phyloP scores from a whole-genome alignment of 2,329 filamentous ascomycete species.

The Colletotrichum siamense region DNA sequence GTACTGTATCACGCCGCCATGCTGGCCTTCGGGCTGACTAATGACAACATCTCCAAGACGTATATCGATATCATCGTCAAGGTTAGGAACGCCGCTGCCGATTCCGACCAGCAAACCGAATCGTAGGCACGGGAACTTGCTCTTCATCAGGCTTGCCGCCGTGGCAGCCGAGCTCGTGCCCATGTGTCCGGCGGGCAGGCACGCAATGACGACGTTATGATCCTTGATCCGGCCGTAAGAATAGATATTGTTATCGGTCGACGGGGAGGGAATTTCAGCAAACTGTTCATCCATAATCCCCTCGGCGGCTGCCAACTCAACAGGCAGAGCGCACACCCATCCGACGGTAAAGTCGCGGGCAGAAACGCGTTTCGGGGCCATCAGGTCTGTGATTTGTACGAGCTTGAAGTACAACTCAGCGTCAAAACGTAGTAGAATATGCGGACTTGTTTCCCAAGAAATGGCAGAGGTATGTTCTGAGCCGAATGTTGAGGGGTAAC shows the following conservation, averaged over 20 bases:
- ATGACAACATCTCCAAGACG: slow-evolving; percentile 26
- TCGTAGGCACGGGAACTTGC: slow-evolving; percentile 10
- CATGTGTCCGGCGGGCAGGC: background rate
- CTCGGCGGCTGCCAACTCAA: slow-evolving; percentile 21
- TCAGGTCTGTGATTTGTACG: background rate
- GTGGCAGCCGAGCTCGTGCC: background rate
- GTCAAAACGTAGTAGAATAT: too few species aligned
- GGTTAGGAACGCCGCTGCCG: slow-evolving; percentile 25
- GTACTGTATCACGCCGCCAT: slow-evolving; percentile 29
- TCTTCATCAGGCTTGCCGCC: slow-evolving; percentile 14
- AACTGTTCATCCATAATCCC: slow-evolving; percentile 24
- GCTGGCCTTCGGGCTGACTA: slow-evolving; percentile 3
- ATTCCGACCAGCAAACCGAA: slow-evolving; percentile 31
- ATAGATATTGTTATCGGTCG: slow-evolving; percentile 4
- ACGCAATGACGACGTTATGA: slow-evolving; percentile 9
- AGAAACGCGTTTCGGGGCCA: background rate
- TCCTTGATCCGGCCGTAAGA: background rate
- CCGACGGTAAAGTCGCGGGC: slow-evolving; percentile 17
- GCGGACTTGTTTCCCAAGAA: too few species aligned
- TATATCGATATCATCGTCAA: slow-evolving; percentile 31
- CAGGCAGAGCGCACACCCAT: slow-evolving; percentile 25
- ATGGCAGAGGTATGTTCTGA: too few species aligned
- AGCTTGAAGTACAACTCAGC: too few species aligned
- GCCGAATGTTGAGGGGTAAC: too few species aligned
- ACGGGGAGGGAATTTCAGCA: background rate